phyloP scores from a whole-genome alignment of 345 rosid species.

The Xanthoceras sorbifolium region DNA sequence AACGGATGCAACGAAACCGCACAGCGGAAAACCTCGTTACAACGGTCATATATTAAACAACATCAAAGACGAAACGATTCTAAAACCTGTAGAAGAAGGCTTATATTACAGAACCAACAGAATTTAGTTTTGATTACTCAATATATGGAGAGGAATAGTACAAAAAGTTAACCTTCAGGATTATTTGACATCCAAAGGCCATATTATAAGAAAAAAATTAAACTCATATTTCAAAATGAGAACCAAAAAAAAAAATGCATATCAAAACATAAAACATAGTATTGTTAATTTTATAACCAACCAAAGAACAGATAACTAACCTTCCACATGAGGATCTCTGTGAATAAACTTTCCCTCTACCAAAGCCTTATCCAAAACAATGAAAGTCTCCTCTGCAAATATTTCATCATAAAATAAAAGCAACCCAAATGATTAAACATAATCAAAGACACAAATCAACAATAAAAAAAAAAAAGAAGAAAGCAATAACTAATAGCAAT shows the following conservation, averaged over 20 bases:
- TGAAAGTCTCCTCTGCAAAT: constrained; percentile 82
- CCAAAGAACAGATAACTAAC: constrained; percentile 30
- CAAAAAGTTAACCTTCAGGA: background rate
- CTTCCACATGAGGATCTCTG: constrained; percentile 75
- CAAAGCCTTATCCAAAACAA: constrained; percentile 75
- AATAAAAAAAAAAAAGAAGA: background rate
- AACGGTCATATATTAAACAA: background rate
- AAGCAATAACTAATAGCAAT: background rate
- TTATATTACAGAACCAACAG: background rate
- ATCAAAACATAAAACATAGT: too few relatives aligned
- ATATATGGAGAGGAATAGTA: background rate
- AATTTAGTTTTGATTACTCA: background rate
- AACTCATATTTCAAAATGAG: background rate
- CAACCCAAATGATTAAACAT: background rate
- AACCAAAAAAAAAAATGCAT: too few relatives aligned
- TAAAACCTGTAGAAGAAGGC: background rate
- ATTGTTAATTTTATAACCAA: background rate
- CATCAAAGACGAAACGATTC: background rate
- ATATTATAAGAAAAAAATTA: background rate
- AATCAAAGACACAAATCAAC: background rate
- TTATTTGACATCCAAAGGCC: background rate
- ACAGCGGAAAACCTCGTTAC: background rate
- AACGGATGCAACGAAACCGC: background rate
- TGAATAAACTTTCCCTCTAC: constrained; percentile 52
- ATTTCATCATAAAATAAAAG: constrained; percentile 6